A percentile compares a stretch with the other conserved stretches of the same genome.
Conservation (phyloP, 2,329 filamentous ascomycete genomes). For the Diplodia sapinea region DNA sequence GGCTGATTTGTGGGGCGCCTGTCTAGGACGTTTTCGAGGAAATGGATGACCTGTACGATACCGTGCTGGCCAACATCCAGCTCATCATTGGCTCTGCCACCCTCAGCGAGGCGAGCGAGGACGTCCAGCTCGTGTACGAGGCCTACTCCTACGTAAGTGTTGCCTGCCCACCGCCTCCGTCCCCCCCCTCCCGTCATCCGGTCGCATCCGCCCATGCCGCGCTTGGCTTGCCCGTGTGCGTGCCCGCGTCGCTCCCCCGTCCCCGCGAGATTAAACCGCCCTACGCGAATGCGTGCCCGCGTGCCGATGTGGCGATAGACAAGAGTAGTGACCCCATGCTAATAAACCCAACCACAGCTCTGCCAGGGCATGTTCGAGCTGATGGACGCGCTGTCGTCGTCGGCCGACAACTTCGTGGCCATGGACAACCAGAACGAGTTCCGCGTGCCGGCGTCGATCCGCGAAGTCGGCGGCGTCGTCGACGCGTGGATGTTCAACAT, state of each 20-base stretch:
- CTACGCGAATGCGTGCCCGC: not conserved
- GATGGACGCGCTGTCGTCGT: constrained; percentile 18
- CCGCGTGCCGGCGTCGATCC: constrained; percentile 30
- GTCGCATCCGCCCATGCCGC: not conserved
- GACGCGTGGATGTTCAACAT: constrained; percentile 32
- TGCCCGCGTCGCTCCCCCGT: too few species aligned
- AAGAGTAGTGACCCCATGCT: not conserved
- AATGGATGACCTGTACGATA: constrained; percentile 30
- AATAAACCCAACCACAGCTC: not conserved
- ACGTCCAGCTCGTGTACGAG: constrained; percentile 31
- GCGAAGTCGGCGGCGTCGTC: constrained; percentile 30
- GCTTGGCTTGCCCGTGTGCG: too few species aligned
- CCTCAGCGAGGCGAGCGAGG: constrained; percentile 15
- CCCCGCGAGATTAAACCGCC: not conserved
- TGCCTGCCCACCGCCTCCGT: not conserved
- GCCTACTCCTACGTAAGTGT: constrained; percentile 30
- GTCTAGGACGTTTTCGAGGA: constrained; percentile 30
- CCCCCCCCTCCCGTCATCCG: not conserved
- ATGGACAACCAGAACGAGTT: constrained; percentile 31
- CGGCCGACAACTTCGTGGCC: constrained; percentile 19
- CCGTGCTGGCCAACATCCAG: constrained; percentile 29
- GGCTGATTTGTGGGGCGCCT: constrained; percentile 7
- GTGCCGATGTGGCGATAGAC: not conserved
- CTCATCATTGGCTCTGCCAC: constrained; percentile 28
- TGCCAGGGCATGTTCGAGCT: constrained; percentile 31